A percentile compares a stretch with the other conserved stretches of the same genome.
Conservation (phyloP, 2,329 filamentous ascomycete species). For the Neonectria faginata region DNA sequence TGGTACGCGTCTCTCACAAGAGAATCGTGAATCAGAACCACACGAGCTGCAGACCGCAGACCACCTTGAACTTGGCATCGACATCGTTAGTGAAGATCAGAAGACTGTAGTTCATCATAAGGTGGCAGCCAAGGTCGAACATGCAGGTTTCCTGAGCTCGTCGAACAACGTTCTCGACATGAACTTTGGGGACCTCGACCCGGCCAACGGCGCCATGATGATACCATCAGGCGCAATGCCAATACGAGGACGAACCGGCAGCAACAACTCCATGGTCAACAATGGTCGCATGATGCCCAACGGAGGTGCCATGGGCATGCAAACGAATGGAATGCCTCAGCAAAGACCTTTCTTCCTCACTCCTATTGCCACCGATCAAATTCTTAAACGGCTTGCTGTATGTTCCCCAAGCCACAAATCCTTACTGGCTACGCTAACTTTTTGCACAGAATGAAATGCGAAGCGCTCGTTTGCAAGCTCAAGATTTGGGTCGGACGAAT, state of each 20-base stretch:
- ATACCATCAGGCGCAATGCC: constrained; percentile 76
- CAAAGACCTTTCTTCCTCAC: constrained; percentile 88
- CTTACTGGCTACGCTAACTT: constrained; percentile 37
- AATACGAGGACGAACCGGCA: constrained; percentile 76
- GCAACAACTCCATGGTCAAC: constrained; percentile 71
- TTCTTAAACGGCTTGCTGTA: constrained; percentile 74
- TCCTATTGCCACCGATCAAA: constrained; percentile 92
- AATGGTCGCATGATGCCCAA: constrained; percentile 71
- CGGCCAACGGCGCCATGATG: constrained; percentile 79
- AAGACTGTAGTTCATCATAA: constrained; percentile 99
- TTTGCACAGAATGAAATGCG: constrained; percentile 83
- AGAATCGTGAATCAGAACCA: constrained; percentile 96
- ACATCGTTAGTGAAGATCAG: constrained; percentile 98
- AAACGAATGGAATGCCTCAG: constrained; percentile 72
- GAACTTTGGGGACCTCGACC: constrained; percentile 92
- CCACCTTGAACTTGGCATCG: constrained; percentile 93
- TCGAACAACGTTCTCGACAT: constrained; percentile 85
- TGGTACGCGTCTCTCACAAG: constrained; percentile 85
- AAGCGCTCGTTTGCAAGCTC: constrained; percentile 85
- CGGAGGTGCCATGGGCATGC: constrained; percentile 58
- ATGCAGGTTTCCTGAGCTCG: constrained; percentile 84
- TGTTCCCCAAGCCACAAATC: constrained; percentile 28
- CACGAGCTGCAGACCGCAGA: constrained; percentile 93
- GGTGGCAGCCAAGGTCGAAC: constrained; percentile 95
- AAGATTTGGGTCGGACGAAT: constrained; percentile 84